phyloP scores from a whole-genome alignment of 2,329 filamentous ascomycete species.

The Nakataea oryzae region DNA sequence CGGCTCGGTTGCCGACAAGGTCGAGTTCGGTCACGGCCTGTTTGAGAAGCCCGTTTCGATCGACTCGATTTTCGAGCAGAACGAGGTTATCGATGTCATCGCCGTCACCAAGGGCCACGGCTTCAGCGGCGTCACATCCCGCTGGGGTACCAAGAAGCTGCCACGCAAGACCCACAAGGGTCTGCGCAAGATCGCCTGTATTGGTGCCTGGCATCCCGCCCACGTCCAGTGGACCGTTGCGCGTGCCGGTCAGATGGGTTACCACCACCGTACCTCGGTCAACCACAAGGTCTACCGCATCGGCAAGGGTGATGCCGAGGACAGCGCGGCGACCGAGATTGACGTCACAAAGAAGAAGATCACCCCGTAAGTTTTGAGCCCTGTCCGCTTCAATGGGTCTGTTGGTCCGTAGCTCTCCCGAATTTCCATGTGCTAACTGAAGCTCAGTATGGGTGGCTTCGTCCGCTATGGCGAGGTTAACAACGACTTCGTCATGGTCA shows the following conservation, averaged over 20 bases:
- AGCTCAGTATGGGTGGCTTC: constrained; percentile 84
- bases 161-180: constrained; percentile 99
- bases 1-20: constrained; percentile 91
- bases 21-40: constrained; percentile 85
- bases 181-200: constrained; percentile 99
- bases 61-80: constrained; percentile 93
- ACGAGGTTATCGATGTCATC: constrained; percentile 99
- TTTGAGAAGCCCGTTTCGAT: constrained; percentile 99
- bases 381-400: neutral
- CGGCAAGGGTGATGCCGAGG: constrained; percentile 82
- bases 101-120: constrained; percentile 99
- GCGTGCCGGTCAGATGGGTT: constrained; percentile 98
- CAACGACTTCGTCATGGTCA: constrained; percentile 96
- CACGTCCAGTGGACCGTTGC: constrained; percentile 99
- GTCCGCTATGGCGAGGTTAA: constrained; percentile 98
- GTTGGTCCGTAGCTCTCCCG: constrained; percentile 11
- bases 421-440: constrained; percentile 14
- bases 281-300: constrained; percentile 99
- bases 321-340: constrained; percentile 88
- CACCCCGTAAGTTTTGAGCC: constrained; percentile 71
- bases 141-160: constrained; percentile 99
- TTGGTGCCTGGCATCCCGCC: constrained; percentile 99
- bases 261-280: constrained; percentile 99
- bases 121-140: constrained; percentile 90
- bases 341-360: constrained; percentile 99